phyloP scores from a whole-genome alignment of 495 filamentous ascomycete genomes.

The Daldinia bambusicola region DNA sequence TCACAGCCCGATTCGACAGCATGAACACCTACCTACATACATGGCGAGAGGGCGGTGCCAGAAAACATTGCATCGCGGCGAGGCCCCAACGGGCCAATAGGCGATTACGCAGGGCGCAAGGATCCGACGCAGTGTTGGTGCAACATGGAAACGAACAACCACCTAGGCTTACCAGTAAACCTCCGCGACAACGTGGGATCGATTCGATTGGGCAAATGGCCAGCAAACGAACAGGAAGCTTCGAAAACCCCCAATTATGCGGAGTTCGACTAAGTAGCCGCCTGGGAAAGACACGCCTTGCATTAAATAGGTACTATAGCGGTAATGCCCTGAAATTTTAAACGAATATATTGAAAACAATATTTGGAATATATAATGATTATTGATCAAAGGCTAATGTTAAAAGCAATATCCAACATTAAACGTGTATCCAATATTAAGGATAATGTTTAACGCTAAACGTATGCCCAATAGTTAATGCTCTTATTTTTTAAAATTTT shows the following conservation, averaged over 20 bases:
- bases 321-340: too few relatives aligned
- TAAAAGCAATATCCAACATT: too few relatives aligned
- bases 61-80: neutral
- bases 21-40: neutral
- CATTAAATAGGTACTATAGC: too few relatives aligned
- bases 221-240: too few relatives aligned
- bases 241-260: neutral
- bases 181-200: neutral
- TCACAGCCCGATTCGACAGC: constrained; percentile 4
- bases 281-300: neutral
- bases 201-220: neutral
- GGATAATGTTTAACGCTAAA: too few relatives aligned
- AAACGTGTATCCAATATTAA: too few relatives aligned
- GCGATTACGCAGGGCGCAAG: neutral
- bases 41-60: constrained; percentile 1
- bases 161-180: neutral
- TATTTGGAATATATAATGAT: too few relatives aligned
- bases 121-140: constrained; percentile 1
- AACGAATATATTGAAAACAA: too few relatives aligned
- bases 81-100: neutral
- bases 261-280: neutral
- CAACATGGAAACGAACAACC: neutral
- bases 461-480: too few relatives aligned
- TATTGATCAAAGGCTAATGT: too few relatives aligned
- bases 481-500: too few relatives aligned